Conservation (phyloP, 1,139 yeast species). For the Yamadazyma taylorii region DNA sequence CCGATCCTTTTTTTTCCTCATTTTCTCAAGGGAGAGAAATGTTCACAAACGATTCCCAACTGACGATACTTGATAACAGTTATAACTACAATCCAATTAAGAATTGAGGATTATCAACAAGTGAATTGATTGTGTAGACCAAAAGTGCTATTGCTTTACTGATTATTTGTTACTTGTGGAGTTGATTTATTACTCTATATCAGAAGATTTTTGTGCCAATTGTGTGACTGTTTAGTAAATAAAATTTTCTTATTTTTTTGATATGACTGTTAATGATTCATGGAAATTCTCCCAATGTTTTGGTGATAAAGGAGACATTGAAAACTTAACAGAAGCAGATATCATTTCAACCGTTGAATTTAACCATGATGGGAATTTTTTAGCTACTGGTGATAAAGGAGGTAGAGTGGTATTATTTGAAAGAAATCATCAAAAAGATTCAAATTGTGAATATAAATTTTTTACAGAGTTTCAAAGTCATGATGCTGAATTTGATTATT, state of each 20-base stretch:
- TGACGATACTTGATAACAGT: too few species aligned
- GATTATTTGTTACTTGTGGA: too few species aligned
- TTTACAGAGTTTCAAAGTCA: constrained; percentile 97
- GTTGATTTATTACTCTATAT: too few species aligned
- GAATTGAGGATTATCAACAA: too few species aligned
- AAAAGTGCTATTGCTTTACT: too few species aligned
- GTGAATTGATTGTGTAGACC: too few species aligned
- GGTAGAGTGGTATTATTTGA: constrained; percentile 97
- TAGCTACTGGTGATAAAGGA: constrained; percentile 98
- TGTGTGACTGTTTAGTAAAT: too few species aligned
- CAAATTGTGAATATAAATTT: constrained; percentile 84
- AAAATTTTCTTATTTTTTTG: too few species aligned
- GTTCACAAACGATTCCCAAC: too few species aligned
- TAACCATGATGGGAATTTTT: constrained; percentile 89
- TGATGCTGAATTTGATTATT: constrained; percentile 97
- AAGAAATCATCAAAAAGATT: constrained; percentile 72
- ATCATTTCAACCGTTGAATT: constrained; percentile 97
- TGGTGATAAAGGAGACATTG: constrained; percentile 98
- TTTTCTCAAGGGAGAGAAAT: too few species aligned
- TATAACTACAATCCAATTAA: too few species aligned
- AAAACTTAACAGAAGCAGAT: constrained; percentile 95
- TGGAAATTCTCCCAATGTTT: constrained; percentile 89
- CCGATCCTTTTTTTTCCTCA: constrained; percentile 1
- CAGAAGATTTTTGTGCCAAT: too few species aligned
- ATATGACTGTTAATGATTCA: constrained; percentile 26